Evolutionary conservation across 176 grass and related monocot species (phyloP), one percentile per base, ranked within the genome.

Genomic region (Typha latifolia): DNA sequence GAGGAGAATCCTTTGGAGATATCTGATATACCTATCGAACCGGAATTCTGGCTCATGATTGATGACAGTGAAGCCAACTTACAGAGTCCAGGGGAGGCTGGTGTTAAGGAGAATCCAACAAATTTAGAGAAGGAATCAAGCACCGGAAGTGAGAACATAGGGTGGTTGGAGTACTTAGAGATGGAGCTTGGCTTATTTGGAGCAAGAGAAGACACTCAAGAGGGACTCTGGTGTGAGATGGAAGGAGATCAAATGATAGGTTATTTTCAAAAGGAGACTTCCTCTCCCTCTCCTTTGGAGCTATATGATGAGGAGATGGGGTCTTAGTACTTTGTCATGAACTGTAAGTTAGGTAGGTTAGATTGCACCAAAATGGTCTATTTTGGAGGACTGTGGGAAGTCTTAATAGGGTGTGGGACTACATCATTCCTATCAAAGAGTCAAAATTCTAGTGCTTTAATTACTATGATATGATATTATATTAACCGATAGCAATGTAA

Each of bases 141-240:
- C 11, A n/a, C 43, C 31, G 51, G 12, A 12, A 49, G 48, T 61
- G 70, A 66, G n/a, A 57, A 10, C 3, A 49, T 3, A 22, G 62
- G 68, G 19, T 80, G 69, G 69, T 51, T 73, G 64, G 51, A 74
- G 66, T 47, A 80, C 48, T 61, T 80, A n/a, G 78, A 80, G 63
- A 61, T 32, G 61, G 70, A 80, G 47, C 72, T 80, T 11, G 37
- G 37, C 37, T 43, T 43, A 43, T 43, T 43, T 43, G 37, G 37
- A 43, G 37, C 37, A 43, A 43, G 37, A 43, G 37, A 43, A 43
- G 37, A 43, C 37, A 59, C 20, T 16, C 20, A 11, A 8, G 18
- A 59, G 18, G 16, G 53, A 16, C 53, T 21, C 20, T 19, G 15
- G 51, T 55, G 53, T 59, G 53, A 59, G 20, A 59, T 21, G 53